Conservation (phyloP, 805 yeast species). For the Schwanniomyces sp. region DNA sequence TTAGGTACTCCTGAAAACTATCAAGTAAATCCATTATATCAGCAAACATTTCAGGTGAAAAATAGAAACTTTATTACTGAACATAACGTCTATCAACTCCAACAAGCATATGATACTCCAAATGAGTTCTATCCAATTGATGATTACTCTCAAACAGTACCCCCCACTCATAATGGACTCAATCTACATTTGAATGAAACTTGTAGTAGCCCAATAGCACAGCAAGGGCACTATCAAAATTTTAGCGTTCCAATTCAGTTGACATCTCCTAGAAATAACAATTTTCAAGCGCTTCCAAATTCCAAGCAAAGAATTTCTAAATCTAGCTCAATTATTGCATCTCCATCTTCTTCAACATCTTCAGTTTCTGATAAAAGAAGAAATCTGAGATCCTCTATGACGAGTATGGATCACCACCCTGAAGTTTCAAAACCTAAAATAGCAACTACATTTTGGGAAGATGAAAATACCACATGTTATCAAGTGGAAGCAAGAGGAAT, state of each 20-base stretch:
- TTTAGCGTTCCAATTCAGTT: not conserved
- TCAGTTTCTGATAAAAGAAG: constrained; percentile 3
- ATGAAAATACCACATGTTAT: constrained; percentile 35
- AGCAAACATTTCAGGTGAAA: not conserved
- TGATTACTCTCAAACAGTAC: constrained; percentile 1
- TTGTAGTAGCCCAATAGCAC: not conserved
- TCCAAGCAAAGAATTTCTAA: not conserved
- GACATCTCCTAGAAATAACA: not conserved
- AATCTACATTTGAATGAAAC: not conserved
- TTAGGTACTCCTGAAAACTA: not conserved
- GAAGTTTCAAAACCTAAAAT: constrained; percentile 29
- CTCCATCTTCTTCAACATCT: constrained; percentile 3
- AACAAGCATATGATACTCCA: constrained; percentile 2
- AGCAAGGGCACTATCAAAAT: not conserved
- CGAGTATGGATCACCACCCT: constrained; percentile 12
- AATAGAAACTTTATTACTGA: constrained; percentile 6
- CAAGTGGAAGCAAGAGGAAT: constrained; percentile 35
- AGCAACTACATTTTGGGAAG: constrained; percentile 38
- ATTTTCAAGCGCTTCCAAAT: not conserved
- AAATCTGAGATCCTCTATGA: constrained; percentile 16
- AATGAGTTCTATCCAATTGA: constrained; percentile 5
- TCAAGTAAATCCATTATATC: not conserved
- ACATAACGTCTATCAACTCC: constrained; percentile 4
- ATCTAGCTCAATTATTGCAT: constrained; percentile 1
- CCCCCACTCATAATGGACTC: constrained; percentile 1